Evolutionary conservation across 371 early-diverging fungal genomes (phyloP).

Genomic region (Saksenaea oblongispora): DNA sequence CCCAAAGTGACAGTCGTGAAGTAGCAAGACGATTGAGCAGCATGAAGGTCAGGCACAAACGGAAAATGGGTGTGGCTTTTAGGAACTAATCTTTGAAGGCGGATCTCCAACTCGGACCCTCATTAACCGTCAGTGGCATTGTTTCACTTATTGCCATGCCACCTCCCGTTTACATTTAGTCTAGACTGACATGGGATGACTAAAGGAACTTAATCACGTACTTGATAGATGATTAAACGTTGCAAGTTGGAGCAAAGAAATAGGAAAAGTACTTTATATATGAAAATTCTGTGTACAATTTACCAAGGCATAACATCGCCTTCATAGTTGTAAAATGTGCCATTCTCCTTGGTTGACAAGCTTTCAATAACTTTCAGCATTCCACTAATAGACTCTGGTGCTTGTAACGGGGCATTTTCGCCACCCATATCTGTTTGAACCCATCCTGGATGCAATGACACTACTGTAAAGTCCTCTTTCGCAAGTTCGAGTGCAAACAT

Average conservation of each 20-base stretch:
- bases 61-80: no score
- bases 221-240: no score
- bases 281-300: not conserved
- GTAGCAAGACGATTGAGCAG: no score
- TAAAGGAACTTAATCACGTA: no score
- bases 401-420: conserved; percentile 12
- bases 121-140: no score
- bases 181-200: no score
- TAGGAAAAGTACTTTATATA: not conserved
- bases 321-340: conserved; percentile 23
- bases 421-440: conserved; percentile 42
- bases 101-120: no score
- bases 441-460: conserved; percentile 38
- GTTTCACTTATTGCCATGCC: no score
- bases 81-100: no score
- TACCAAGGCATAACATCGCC: conserved; percentile 24
- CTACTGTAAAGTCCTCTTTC: conserved; percentile 21
- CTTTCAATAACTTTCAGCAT: conserved; percentile 26
- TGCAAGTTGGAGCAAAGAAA: not conserved
- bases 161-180: no score
- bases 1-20: no score
- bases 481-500: conserved; percentile 13
- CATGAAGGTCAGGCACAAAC: no score
- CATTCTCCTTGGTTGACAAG: conserved; percentile 16
- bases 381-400: conserved; percentile 26